Evolutionary conservation across 768 basidiomycete genomes (phyloP), one percentile per base, ranked within the genome.

Genomic region (Terana coerulea): DNA sequence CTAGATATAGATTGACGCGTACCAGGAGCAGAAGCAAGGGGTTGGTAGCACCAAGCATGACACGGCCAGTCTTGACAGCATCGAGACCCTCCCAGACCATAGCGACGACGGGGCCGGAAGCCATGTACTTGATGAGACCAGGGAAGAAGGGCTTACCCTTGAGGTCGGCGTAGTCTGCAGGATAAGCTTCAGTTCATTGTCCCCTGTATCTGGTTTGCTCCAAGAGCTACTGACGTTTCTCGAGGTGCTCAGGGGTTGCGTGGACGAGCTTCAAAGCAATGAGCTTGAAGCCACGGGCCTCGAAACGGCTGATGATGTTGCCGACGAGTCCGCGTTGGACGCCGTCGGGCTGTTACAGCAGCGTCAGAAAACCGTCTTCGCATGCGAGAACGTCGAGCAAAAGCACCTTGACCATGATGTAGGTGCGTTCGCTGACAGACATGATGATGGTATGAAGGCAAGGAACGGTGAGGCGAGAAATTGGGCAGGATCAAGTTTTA

Each of bases 321-420:
- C 92, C 95, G 69, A 95, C 78, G 73, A 98, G 88, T 61, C 79
- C 85, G 64, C 97, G 90, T 75, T 98, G 93, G 76, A 99, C 97
- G 71, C 95, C 97, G 75, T 99, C 97, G 64, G 97, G 97, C 95
- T 97, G 52, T 3, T 9, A 9, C 29, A 29, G 25, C n/a, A 48
- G 33, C 17, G 29, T 43, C 24, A 59, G 39, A 8, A 51, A 14
- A 35, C 17, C 11, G 33, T 41, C 42, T 10, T 3, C 17, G 40
- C 11, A 29, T 31, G 14, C 41, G 21, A 42, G 25, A 17, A 35
- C 46, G 45, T 50, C 49, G 54, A 19, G 37, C 61, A 64, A 41
- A n/a, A n/a, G n/a, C 49, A 86, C 91, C 93, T 98, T 99, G 86
- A 98, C 81, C 95, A 98, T 98, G 79, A 98, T 98, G 78, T 95